Conservation (phyloP, 1,284 basidiomycete species). For the Tranzscheliella williamsii region DNA sequence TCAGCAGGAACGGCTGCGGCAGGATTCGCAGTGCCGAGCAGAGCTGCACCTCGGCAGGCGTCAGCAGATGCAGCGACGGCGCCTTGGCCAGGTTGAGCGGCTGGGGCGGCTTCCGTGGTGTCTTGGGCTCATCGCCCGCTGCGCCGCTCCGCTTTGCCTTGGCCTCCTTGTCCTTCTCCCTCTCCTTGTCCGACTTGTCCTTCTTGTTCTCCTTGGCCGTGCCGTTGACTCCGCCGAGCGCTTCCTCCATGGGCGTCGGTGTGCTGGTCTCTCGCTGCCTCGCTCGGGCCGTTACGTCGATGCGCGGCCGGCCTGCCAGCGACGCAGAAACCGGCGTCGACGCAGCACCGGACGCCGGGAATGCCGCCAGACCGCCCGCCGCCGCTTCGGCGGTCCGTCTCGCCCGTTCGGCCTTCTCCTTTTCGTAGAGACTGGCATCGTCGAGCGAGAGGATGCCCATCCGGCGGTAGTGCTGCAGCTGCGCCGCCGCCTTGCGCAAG, state of each 20-base stretch:
- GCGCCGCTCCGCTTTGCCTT: background rate
- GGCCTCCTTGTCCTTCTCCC: conserved; percentile 3
- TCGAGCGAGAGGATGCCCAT: conserved; percentile 55
- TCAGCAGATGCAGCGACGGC: conserved; percentile 54
- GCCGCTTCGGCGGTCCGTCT: conserved; percentile 47
- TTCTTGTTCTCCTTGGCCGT: conserved; percentile 21
- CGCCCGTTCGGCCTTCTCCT: conserved; percentile 53
- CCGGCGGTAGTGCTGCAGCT: conserved; percentile 56
- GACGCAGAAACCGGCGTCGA: conserved; percentile 16
- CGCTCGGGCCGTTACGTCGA: conserved; percentile 26
- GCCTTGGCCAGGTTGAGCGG: conserved; percentile 51
- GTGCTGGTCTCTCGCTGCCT: conserved; percentile 46
- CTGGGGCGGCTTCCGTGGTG: conserved; percentile 40
- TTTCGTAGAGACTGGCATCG: conserved; percentile 54
- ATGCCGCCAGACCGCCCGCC: conserved; percentile 51
- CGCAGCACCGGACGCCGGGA: conserved; percentile 43
- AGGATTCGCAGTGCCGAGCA: conserved; percentile 55
- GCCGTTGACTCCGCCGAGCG: conserved; percentile 4
- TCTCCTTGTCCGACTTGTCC: conserved; percentile 1
- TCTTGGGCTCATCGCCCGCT: conserved; percentile 33
- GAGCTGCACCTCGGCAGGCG: conserved; percentile 48
- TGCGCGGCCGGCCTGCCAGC: conserved; percentile 15
- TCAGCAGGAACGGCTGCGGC: conserved; percentile 55
- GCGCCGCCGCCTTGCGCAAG: conserved; percentile 46
- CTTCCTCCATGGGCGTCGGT: conserved; percentile 29